Evolutionary conservation across 2,329 filamentous ascomycete species (phyloP).

Genomic region (Myrmaecium sp.): DNA sequence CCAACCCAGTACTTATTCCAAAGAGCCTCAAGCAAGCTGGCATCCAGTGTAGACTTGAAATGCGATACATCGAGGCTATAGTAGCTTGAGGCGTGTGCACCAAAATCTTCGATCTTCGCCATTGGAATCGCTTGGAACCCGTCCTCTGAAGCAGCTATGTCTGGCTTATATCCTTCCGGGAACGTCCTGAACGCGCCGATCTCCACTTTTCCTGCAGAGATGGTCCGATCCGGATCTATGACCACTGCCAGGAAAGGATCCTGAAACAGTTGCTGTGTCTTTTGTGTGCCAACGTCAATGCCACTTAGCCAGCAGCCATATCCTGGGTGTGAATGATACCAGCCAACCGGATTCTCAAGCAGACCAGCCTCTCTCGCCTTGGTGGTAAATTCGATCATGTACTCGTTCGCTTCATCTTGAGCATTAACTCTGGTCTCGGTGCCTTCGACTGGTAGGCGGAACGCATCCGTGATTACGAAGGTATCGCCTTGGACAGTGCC

Average conservation of each 20-base stretch:
- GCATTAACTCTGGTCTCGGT: slow-evolving; percentile 98
- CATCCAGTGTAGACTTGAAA: slow-evolving; percentile 86
- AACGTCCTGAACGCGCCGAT: slow-evolving; percentile 94
- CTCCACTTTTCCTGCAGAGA: slow-evolving; percentile 87
- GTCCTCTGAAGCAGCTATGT: slow-evolving; percentile 23
- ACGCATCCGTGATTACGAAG: slow-evolving; percentile 86
- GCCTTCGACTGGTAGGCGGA: slow-evolving; percentile 85
- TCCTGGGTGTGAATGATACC: slow-evolving; percentile 95
- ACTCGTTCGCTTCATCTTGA: slow-evolving; percentile 90
- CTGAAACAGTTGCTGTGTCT: slow-evolving; percentile 65
- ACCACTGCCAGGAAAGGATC: slow-evolving; percentile 94
- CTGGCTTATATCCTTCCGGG: slow-evolving; percentile 44
- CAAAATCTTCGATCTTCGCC: slow-evolving; percentile 91
- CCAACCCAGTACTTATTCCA: slow-evolving; percentile 99
- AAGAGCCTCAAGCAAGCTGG: slow-evolving; percentile 67
- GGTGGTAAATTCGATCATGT: slow-evolving; percentile 75
- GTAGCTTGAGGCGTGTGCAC: slow-evolving; percentile 78
- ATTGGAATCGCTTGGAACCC: slow-evolving; percentile 67
- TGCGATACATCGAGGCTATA: slow-evolving; percentile 84
- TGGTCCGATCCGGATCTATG: slow-evolving; percentile 89
- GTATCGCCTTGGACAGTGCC: slow-evolving; percentile 76
- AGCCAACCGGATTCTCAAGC: slow-evolving; percentile 84
- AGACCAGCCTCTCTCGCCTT: slow-evolving; percentile 59
- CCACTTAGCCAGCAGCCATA: slow-evolving; percentile 97
- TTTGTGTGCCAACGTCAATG: slow-evolving; percentile 84